Evolutionary conservation across 208 protist species (phyloP), one percentile per base, ranked within the genome.

Genomic region (Leishmania tarentolae): DNA sequence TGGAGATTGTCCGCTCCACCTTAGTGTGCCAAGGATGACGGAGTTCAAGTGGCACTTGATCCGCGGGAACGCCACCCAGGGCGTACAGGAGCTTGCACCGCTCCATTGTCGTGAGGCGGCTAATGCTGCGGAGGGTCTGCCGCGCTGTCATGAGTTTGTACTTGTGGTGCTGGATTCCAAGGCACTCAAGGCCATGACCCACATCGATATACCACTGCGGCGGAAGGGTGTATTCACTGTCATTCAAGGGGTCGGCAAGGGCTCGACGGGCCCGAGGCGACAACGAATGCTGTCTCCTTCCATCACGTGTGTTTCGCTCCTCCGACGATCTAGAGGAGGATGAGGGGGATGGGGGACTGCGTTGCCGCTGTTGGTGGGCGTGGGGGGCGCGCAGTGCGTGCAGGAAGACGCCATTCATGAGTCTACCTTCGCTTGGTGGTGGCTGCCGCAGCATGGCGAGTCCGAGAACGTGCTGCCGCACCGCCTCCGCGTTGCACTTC

Each of bases 381-480:
- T 78, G 73, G 9, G 78, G 52, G 71, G 78, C 44, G 57, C 95
- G 93, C 50, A 98, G 82, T 1, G 90, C 91, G 76, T 98, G 95
- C 17, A 98, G 83, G 82, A 98, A 97, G 52, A 96, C 56, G 65
- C 93, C 91, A 80, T 97, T 87, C 80, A 97, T 87, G 28, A 97
- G 82, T 31, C 76, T 53, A 46, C 37, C 68, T 47, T 94, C 91
- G 50, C 76, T 91, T 19, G 75, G 79, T 6, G 92, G 90, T n/a
- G 89, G 91, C 79, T 95, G 93, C 19, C 84, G 87, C 74, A 98
- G 87, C 95, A 98, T 98, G 19, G 93, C 95, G 15, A 98, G 86
- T 0, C 92, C 95, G 56, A 94, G 70, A 15, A 92, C 83, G 57
- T 95, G 93, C 31, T 86, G 86, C 35, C 87, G 89, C 44, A 95